Evolutionary conservation across 352 stramenopile genomes (phyloP).

Genomic region (Globisporangium carolinianum): DNA sequence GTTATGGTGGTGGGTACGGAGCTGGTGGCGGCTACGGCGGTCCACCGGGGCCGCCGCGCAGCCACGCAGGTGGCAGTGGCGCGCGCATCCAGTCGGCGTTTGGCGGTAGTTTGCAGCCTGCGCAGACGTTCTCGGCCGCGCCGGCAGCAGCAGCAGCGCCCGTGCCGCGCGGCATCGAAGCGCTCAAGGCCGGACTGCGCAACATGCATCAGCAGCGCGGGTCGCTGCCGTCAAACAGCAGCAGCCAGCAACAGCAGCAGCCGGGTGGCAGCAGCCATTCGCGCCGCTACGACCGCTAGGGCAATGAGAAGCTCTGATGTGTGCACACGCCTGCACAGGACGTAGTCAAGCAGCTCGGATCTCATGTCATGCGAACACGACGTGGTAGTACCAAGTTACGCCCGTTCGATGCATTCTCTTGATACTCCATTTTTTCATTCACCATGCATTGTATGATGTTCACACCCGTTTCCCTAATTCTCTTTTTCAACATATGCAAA

Average conservation of each 20-base stretch:
- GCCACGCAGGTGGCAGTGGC: slow-evolving; percentile 6
- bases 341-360: no score
- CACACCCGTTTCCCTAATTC: no score
- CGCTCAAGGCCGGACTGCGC: slow-evolving; percentile 71
- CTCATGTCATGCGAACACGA: no score
- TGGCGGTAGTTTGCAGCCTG: slow-evolving; percentile 38
- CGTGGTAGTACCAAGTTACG: no score
- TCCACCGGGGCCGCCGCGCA: no score
- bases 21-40: slow-evolving; percentile 14
- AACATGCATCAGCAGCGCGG: slow-evolving; percentile 81
- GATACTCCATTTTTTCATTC: no score
- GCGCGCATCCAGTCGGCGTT: slow-evolving; percentile 62
- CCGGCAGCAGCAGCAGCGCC: slow-evolving; percentile 23
- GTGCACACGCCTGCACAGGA: no score
- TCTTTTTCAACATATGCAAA: no score
- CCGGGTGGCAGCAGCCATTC: slow-evolving; percentile 13
- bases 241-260: slow-evolving; percentile 7
- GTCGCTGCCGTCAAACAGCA: slow-evolving; percentile 14
- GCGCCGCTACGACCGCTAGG: slow-evolving; percentile 52
- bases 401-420: no score
- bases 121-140: slow-evolving; percentile 43
- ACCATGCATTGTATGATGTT: no score
- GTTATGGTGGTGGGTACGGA: slow-evolving; percentile 17
- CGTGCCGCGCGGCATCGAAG: slow-evolving; percentile 49
- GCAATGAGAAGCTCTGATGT: no score